Percentiles rank a stretch among this genome's conserved stretches.
Conservation (phyloP, 1,284 basidiomycete species). For the Austroboletus niveus region DNA sequence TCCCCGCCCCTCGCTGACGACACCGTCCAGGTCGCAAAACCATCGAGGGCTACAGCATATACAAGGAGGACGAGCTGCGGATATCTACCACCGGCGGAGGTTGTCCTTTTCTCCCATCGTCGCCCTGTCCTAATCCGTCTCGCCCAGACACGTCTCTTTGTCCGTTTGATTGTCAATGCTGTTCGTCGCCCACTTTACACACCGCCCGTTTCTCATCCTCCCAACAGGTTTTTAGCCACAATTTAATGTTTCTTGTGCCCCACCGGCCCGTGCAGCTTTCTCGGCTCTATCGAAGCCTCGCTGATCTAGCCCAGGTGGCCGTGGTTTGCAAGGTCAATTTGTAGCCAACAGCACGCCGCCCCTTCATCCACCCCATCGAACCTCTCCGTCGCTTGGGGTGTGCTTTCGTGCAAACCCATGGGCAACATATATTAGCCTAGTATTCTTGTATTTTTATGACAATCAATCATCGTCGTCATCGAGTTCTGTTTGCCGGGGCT, state of each 20-base stretch:
- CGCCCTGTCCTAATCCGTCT: constrained; percentile 18
- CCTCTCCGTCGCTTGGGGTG: constrained; percentile 23
- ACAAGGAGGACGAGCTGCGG: constrained; percentile 84
- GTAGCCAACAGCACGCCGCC: constrained; percentile 53
- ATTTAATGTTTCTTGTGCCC: not conserved
- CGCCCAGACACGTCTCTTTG: constrained; percentile 63
- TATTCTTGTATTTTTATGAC: not conserved
- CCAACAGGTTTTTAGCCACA: constrained; percentile 44
- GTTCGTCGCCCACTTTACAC: constrained; percentile 44
- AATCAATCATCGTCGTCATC: constrained; percentile 50
- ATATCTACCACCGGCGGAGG: constrained; percentile 76
- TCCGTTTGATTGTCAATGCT: constrained; percentile 84
- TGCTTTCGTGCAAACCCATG: constrained; percentile 8
- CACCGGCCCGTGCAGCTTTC: not conserved
- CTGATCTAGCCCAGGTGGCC: constrained; percentile 35
- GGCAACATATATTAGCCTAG: constrained; percentile 23
- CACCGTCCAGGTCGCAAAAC: constrained; percentile 66
- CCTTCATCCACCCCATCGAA: constrained; percentile 20
- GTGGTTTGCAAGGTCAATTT: constrained; percentile 60
- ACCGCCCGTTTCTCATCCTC: not conserved
- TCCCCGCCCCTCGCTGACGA: constrained; percentile 6
- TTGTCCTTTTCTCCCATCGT: constrained; percentile 29
- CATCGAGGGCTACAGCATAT: constrained; percentile 82
- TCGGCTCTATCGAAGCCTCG: constrained; percentile 70
- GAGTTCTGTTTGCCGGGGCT: constrained; percentile 38